Conservation (phyloP, 345 rosid species). For the Moringa oleifera region DNA sequence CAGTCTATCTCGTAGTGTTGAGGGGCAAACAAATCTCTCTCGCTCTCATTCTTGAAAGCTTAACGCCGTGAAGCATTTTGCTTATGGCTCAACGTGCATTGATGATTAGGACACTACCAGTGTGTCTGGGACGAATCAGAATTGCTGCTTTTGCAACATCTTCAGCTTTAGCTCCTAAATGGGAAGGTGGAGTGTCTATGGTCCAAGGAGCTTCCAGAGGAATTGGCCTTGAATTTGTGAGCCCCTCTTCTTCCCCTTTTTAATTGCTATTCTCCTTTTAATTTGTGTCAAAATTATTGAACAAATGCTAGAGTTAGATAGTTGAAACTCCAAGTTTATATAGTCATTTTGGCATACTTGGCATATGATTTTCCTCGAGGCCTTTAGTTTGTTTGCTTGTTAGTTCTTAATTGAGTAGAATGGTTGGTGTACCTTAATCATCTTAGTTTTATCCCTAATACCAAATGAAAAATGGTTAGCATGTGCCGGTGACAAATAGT, state of each 20-base stretch:
- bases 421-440: too few species aligned
- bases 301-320: too few species aligned
- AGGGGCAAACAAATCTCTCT: not conserved
- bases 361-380: too few species aligned
- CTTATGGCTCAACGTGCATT: not conserved
- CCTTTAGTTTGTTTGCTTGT: too few species aligned
- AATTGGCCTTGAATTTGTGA: slow-evolving; percentile 85
- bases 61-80: not conserved
- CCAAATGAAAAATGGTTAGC: too few species aligned
- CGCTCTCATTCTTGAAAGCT: not conserved
- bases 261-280: not conserved
- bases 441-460: too few species aligned
- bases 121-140: slow-evolving; percentile 12
- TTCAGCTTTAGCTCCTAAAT: slow-evolving; percentile 28
- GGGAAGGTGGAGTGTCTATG: slow-evolving; percentile 81
- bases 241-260: slow-evolving; percentile 7
- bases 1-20: too few species aligned
- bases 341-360: too few species aligned
- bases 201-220: slow-evolving; percentile 96
- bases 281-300: too few species aligned
- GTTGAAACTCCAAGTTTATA: too few species aligned
- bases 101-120: not conserved
- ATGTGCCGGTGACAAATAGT: too few species aligned
- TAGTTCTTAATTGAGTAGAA: too few species aligned
- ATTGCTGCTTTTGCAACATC: slow-evolving; percentile 26